A percentile compares a stretch with the other conserved stretches of the same genome.
Evolutionary conservation across 192 early-diverging fungal genomes (phyloP).

Genomic region (Podila epicladia): DNA sequence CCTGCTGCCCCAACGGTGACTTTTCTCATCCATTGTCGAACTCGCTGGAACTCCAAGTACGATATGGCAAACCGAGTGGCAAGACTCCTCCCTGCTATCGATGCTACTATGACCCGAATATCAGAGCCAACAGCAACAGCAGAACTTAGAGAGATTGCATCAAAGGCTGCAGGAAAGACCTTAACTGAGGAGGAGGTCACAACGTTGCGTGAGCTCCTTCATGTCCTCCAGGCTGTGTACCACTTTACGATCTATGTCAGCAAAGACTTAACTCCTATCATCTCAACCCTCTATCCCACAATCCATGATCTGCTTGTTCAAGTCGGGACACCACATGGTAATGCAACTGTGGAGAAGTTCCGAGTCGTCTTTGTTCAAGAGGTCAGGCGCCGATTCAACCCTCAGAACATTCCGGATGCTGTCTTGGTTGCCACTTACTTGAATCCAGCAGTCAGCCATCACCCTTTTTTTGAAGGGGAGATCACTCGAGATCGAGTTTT

Average conservation of each 20-base stretch:
- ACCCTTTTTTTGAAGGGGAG: constrained; percentile 1
- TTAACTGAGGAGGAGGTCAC: too few relatives aligned
- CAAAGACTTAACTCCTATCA: constrained; percentile 1
- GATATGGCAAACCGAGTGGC: constrained; percentile 2
- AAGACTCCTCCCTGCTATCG: constrained; percentile 1
- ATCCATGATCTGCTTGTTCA: constrained; percentile 3
- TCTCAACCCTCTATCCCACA: constrained; percentile 1
- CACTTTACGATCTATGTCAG: neutral
- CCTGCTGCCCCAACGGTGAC: neutral
- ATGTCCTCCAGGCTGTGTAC: neutral
- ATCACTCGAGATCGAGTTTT: neutral
- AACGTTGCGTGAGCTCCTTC: neutral
- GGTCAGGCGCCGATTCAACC: neutral
- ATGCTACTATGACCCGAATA: neutral
- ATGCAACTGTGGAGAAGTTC: neutral
- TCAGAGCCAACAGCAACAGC: neutral
- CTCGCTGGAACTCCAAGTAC: constrained; percentile 2
- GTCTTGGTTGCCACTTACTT: neutral
- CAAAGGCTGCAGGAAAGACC: too few relatives aligned
- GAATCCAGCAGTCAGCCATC: neutral
- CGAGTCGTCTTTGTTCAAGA: neutral
- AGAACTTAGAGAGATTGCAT: too few relatives aligned
- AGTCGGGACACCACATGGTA: neutral
- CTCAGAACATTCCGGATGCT: constrained; percentile 2
- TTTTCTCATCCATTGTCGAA: constrained; percentile 3